Evolutionary conservation across 257 asterid genomes (phyloP), one percentile per base, ranked within the genome.

Genomic region (Primulina tabacum): DNA sequence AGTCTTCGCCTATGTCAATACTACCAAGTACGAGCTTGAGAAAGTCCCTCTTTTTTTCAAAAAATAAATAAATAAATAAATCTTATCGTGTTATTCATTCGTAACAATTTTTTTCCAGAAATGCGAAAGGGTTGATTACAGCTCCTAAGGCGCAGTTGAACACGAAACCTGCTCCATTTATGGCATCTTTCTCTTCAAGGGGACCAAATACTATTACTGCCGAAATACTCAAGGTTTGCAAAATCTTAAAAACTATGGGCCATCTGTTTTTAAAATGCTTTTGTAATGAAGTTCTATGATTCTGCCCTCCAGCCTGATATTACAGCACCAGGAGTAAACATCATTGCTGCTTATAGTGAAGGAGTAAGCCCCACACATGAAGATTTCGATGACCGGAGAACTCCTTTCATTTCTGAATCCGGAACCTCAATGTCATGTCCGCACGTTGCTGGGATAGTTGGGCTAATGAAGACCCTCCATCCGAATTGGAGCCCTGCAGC

Each of bases 381-480:
- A 2, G 59, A 12, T 1, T 61, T 8, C 8, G 92, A 89, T 59
- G 29, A 37, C 0, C 83, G 85, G 1, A 78, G 6, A 4, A 35
- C 76, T 43, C 74, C 87, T 0, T 89, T 58, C 80, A 65, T 10
- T 37, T 4, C 63, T 0, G 17, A 55, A 0, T 79, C 85, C 0
- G 90, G 94, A 2, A 89, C 96, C 8, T 89, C 92, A 0, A 85
- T 87, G 92, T 70, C 96, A 7, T 87, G 96, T 60, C 96, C 93
- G 11, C 96, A 89, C 62, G 87, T 89, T 7, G 18, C 94, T 21
- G 93, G 93, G 0, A 75, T 85, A 0, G 94, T 66, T 0, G 93
- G 87, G 67, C 82, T 89, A 33, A 79, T 87, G 69, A 82, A 78
- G 62, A 65, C 77, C 9, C 75, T 81, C 67, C 82, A 84, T 61